Base-by-base conservation (phyloP, 306 rosid genomes). In the Amphicarpaea edgeworthii region DNA sequence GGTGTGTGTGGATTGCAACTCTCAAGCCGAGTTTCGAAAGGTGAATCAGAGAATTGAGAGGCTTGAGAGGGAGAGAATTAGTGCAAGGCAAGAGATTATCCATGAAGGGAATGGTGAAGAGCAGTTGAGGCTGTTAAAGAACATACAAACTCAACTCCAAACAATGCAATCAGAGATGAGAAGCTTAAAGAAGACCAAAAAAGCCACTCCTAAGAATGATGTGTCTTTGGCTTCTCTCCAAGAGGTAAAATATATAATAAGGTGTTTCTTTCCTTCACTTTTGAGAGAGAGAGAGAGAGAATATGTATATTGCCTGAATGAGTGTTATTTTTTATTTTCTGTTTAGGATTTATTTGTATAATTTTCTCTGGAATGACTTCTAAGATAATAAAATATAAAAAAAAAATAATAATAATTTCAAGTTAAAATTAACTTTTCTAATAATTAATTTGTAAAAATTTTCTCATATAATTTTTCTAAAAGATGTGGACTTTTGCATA, bases 71-170 rank as follows among this genome's bases (percentile, higher is more conserved):
- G 86, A 87, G 60, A 79, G 78, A 76, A 70, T 16, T 42, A 69
- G 73, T 30, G 8, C 37, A 70, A 88, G 89, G 80, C 82, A 76
- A 49, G 98, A 88, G 84, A 86, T 88, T 76, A 82, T 45, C 12
- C 34, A 41, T 77, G 77, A 78, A 71, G 87, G 86, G 15, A 46
- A 79, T 62, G 86, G 87, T 20, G 86, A 78, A 75, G 90, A 82
- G 84, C 97, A 87, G 77, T 62, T 86, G 80, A 89, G 80, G 71
- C 70, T 95, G 73, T 79, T 95, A 84, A 87, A 82, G 79, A 89
- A 89, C 59, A 92, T 95, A 77, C 88, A 69, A 8, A 83, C 66
- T 42, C 89, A 85, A 80, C 85, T 95, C 68, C 83, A 80, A 49
- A 28, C 61, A 43, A 68, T 95, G 32, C 88, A 82, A 70, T 66